phyloP scores from a whole-genome alignment of 2,329 filamentous ascomycete genomes.

The Botryotinia narcissicola region DNA sequence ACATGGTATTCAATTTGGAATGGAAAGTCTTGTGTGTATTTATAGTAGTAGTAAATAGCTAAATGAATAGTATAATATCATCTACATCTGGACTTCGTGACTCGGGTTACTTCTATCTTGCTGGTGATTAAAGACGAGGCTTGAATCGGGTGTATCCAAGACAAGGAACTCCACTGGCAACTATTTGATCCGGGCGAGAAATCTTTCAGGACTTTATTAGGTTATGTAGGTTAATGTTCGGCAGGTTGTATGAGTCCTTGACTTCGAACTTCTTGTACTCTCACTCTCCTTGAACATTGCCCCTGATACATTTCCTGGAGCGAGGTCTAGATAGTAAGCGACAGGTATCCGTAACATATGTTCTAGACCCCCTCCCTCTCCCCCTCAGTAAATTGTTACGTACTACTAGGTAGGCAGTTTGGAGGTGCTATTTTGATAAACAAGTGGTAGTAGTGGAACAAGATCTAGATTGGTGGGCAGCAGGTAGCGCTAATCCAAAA shows the following conservation, averaged over 20 bases:
- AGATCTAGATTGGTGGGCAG: background rate
- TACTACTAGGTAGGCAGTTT: background rate
- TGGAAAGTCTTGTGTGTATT: background rate
- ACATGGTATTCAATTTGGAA: background rate
- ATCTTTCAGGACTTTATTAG: background rate
- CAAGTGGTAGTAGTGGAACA: background rate
- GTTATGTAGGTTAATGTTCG: background rate
- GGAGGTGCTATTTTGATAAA: background rate
- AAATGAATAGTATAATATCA: constrained; percentile 6
- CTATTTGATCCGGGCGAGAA: background rate
- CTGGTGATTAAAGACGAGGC: too few relatives aligned
- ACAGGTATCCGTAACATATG: background rate
- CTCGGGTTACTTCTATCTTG: background rate
- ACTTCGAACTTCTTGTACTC: background rate
- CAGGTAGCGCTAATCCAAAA: background rate
- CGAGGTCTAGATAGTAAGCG: background rate
- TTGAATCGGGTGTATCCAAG: too few relatives aligned
- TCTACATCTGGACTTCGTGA: background rate
- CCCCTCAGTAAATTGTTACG: background rate
- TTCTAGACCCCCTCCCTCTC: too few relatives aligned
- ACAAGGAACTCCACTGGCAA: background rate
- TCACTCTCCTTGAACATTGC: background rate
- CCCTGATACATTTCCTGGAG: background rate
- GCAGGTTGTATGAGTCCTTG: background rate
- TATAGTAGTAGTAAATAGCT: background rate